A percentile compares a stretch with the other conserved stretches of the same genome.
Evolutionary conservation across 2,329 filamentous ascomycete species (phyloP).

Genomic region (Aspergillus melleus): DNA sequence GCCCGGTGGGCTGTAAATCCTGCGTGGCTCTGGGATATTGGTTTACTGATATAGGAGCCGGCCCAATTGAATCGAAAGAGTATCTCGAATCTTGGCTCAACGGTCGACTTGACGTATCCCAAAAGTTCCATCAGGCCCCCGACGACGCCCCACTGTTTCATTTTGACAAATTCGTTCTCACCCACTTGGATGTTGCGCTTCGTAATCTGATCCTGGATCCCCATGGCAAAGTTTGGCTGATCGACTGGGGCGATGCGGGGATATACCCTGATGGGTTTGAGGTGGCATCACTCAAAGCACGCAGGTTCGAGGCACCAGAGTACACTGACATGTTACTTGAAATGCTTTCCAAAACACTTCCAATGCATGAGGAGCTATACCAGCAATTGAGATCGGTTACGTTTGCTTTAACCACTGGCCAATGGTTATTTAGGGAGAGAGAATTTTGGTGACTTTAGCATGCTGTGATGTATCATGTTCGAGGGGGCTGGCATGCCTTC

Average conservation of each 20-base stretch:
- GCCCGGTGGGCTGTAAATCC: conserved; percentile 13
- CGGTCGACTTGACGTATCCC: too few relatives aligned
- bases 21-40: conserved; percentile 12
- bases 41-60: conserved; percentile 16
- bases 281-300: conserved; percentile 14
- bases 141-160: conserved; percentile 11
- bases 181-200: conserved; percentile 13
- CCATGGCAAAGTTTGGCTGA: conserved; percentile 16
- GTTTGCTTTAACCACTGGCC: conserved; percentile 10
- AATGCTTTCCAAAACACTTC: conserved; percentile 9
- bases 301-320: conserved; percentile 12
- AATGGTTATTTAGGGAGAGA: not conserved
- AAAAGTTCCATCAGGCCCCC: conserved; percentile 16
- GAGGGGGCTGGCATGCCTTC: too few relatives aligned
- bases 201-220: conserved; percentile 15
- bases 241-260: conserved; percentile 20
- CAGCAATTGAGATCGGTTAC: conserved; percentile 11
- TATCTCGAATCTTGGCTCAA: conserved; percentile 16
- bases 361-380: conserved; percentile 8
- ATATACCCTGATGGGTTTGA: conserved; percentile 20
- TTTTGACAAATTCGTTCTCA: conserved; percentile 17
- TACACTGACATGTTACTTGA: conserved; percentile 19
- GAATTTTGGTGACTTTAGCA: too few relatives aligned
- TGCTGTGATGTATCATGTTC: too few relatives aligned
- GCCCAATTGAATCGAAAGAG: conserved; percentile 14